Base-by-base conservation (phyloP, 805 yeast species). In the Wickerhamomyces hampshirensis region DNA sequence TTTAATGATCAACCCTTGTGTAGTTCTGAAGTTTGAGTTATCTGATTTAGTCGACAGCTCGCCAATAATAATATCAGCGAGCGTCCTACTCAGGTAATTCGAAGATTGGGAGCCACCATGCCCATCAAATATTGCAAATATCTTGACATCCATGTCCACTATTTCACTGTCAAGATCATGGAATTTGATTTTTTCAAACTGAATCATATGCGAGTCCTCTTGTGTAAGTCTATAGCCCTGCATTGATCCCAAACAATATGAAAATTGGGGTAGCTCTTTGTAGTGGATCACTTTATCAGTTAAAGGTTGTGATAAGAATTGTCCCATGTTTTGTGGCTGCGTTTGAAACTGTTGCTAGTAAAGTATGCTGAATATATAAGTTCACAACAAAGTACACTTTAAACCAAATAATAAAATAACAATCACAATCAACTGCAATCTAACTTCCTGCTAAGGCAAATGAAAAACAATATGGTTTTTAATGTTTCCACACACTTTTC, bases 91-190 rank as follows among this genome's bases (percentile, higher is more conserved):
- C 5, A 83, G 58, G 43, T 63, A 73, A 24, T 66, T 67, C 2
- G 89, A 77, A 16, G 83, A 69, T 18, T 71, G 69, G 5, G 71
- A 65, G 12, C 91, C 89, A 3, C 94, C 94, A 56, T 84, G 94
- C 2, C 94, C 94, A 58, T 84, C 94, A 58, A 80, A 84, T 2
- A 84, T 83, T 0, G 82, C 87, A 55, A 79, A 81, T 3, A 83
- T 68, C 38, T 67, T 65, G 10, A 50, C 30, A 35, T 48, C 48
- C 5, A 58, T 35, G 19, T 47, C 43, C 30, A 46, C 46, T 5
- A 44, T 33, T 6, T 53, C 50, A 5, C 48, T 36, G 14, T 41
- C 41, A 6, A 35, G 39, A 26, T 46, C 53, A 8, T 56, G 50
- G 28, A 55, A 58, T 9, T 35, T 40, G 3, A 73, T 63, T 19